Evolutionary conservation across 2,329 filamentous ascomycete species (phyloP), one percentile per base, ranked within the genome.

Genomic region (Rhytidhysteron rufulum): DNA sequence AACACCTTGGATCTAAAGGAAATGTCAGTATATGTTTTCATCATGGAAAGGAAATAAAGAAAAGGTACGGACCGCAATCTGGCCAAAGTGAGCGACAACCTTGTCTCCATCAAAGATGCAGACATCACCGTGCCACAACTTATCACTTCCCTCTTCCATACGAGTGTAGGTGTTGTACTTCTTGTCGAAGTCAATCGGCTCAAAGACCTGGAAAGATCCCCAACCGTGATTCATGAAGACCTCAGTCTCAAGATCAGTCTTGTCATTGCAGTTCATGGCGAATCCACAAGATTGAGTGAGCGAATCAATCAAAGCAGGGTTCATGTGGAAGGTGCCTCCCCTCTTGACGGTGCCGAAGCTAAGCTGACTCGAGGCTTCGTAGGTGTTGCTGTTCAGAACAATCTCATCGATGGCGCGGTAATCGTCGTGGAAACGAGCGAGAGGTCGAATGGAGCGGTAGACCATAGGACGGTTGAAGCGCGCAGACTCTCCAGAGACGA

Each of bases 201-300:
- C 35, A n/a, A 31, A 47, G 2, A 48, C 24, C 22, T 41, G 41
- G 22, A 55, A 39, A 1, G 49, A 39, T 2, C 33, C 32, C 53
- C 53, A 55, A 8, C 53, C 53, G 33, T 53, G 50, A 16, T 50
- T 52, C 13, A 54, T 40, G 21, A 49, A 55, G 1, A 50, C 40
- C 5, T 48, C 31, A 4, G 24, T 20, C 2, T 54, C 40, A 1
- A 41, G 17, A 36, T 51, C 39, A 5, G 35, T 34, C 9, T 19
- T 29, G 15, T 51, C 48, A 31, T 45, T 50, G 11, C 37, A 36
- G 20, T 55, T 55, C 50, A 55, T 49, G 15, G 38, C 45, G 39
- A 55, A 55, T 5, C 49, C 50, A 19, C 39, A 27, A 3, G 40
- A 20, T 16, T 52, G 50, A 7, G 34, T 32, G 13, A 22, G 46